Conservation (phyloP, 306 rosid species). For the Crataegus laevigata region DNA sequence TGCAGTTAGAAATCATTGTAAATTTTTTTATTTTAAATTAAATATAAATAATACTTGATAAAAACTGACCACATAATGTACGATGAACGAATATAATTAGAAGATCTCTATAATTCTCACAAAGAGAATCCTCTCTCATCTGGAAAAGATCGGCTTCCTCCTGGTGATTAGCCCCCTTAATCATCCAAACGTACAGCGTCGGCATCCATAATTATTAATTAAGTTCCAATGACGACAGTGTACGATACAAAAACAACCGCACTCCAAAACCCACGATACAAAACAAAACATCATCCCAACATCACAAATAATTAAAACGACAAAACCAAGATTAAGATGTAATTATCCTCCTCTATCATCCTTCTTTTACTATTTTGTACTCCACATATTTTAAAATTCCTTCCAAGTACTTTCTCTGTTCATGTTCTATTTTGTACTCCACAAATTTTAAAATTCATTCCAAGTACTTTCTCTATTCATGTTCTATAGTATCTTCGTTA, state of each 20-base stretch:
- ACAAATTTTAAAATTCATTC: background rate
- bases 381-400: background rate
- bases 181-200: slow-evolving; percentile 34
- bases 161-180: slow-evolving; percentile 2
- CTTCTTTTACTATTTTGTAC: background rate
- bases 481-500: background rate
- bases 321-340: background rate
- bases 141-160: no score
- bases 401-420: background rate
- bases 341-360: background rate
- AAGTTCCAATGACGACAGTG: background rate
- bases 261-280: background rate
- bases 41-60: no score
- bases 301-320: background rate
- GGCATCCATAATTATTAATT: slow-evolving; percentile 14
- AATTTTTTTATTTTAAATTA: no score
- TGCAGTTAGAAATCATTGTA: no score
- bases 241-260: background rate
- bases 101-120: no score
- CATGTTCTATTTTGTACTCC: background rate
- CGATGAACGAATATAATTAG: no score
- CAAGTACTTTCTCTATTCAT: background rate
- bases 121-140: no score
- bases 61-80: no score
- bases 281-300: background rate